Percentiles rank a stretch among this genome's conserved stretches.
Conservation (phyloP, 306 rosid species). For the Citrullus mucosospermus region DNA sequence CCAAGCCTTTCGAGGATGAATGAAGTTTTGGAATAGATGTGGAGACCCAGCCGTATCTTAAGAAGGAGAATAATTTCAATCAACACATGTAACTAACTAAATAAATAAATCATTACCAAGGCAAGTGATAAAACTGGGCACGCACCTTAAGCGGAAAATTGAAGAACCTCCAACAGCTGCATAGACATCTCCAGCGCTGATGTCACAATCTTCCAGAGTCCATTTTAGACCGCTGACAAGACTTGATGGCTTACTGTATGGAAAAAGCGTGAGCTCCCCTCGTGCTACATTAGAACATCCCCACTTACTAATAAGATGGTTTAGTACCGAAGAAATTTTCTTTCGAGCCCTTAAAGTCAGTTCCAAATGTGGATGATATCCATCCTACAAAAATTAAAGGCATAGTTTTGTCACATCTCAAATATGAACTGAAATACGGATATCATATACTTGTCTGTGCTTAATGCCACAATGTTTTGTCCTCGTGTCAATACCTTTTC, state of each 20-base stretch:
- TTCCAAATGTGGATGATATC: conserved; percentile 66
- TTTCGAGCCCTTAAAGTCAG: conserved; percentile 57
- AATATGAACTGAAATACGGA: conserved; percentile 3
- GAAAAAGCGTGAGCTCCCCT: conserved; percentile 55
- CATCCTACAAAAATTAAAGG: conserved; percentile 41
- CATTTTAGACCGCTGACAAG: conserved; percentile 38
- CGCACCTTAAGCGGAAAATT: conserved; percentile 76
- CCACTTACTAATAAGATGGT: conserved; percentile 73
- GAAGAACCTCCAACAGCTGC: conserved; percentile 66
- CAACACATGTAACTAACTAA: conserved; percentile 13
- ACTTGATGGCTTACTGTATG: conserved; percentile 27
- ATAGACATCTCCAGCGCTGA: conserved; percentile 45
- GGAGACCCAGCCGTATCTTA: conserved; percentile 82
- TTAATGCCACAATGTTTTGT: conserved; percentile 11
- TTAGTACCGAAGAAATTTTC: conserved; percentile 73
- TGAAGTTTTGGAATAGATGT: conserved; percentile 17
- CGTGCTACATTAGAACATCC: conserved; percentile 46
- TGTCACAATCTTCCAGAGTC: conserved; percentile 44
- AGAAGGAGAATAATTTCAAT: conserved; percentile 14
- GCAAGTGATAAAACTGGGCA: conserved; percentile 5
- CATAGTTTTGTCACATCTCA: neutral
- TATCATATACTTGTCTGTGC: neutral
- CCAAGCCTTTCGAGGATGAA: conserved; percentile 16
- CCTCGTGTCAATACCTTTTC: conserved; percentile 45
- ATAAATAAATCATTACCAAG: neutral